Conservation (phyloP, 108 stramenopile species). For the Pseudonitzschia multistriata region DNA sequence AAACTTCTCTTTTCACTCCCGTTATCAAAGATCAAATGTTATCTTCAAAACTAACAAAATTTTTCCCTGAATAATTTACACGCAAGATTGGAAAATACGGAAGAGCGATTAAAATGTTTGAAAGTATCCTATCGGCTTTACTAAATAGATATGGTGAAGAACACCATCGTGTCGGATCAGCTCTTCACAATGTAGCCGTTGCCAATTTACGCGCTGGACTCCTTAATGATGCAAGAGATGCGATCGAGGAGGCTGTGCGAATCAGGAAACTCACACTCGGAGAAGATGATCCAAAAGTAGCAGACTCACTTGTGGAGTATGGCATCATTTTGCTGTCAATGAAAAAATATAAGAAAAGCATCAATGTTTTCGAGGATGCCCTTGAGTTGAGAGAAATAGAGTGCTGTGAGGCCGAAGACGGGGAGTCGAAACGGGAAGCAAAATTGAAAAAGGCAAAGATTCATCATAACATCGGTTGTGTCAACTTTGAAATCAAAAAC, state of each 20-base stretch:
- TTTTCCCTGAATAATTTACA: neutral
- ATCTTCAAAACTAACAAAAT: neutral
- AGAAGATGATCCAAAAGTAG: conserved; percentile 47
- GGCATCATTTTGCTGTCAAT: conserved; percentile 60
- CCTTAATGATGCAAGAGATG: conserved; percentile 60
- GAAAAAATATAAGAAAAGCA: conserved; percentile 53
- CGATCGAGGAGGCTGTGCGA: conserved; percentile 63
- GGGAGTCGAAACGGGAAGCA: conserved; percentile 30
- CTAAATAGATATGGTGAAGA: conserved; percentile 44
- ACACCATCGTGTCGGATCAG: conserved; percentile 58
- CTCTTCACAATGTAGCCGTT: conserved; percentile 67
- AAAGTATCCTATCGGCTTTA: conserved; percentile 49
- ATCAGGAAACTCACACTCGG: conserved; percentile 52
- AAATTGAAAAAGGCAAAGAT: conserved; percentile 61
- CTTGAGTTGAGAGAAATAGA: conserved; percentile 47
- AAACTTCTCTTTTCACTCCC: neutral
- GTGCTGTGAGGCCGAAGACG: conserved; percentile 21
- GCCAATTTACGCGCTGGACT: conserved; percentile 54
- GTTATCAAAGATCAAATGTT: neutral
- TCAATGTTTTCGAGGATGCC: conserved; percentile 52
- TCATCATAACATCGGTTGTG: conserved; percentile 68
- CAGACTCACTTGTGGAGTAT: conserved; percentile 61
- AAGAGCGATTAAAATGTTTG: conserved; percentile 51
- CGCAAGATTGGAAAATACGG: conserved; percentile 44
- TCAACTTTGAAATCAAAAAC: conserved; percentile 49